phyloP scores from a whole-genome alignment of 2,329 filamentous ascomycete species.

The Zarea fungicola region DNA sequence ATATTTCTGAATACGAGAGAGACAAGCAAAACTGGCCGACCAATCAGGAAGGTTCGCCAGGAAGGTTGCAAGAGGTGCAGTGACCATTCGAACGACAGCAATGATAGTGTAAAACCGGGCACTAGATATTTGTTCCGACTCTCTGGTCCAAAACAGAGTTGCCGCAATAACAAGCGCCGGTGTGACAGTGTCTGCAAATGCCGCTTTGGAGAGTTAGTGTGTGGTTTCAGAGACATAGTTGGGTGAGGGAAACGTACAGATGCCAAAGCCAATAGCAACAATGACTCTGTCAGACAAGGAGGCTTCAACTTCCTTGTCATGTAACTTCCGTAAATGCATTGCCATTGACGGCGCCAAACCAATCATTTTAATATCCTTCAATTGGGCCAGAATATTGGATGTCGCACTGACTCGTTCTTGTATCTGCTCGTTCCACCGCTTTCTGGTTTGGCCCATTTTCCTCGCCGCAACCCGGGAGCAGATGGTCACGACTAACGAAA shows the following conservation, averaged over 20 bases:
- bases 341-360: background rate
- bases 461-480: background rate
- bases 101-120: background rate
- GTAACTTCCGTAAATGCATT: background rate
- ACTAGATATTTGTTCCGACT: background rate
- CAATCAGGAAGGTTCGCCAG: background rate
- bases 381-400: background rate
- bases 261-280: background rate
- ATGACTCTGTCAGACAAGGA: background rate
- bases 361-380: background rate
- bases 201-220: background rate
- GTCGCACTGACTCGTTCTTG: background rate
- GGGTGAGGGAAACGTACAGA: background rate
- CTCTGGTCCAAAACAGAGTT: constrained; percentile 4
- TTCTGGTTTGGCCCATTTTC: background rate
- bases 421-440: background rate
- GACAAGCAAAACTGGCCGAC: background rate
- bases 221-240: background rate
- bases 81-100: background rate
- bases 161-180: background rate
- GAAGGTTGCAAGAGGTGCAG: background rate
- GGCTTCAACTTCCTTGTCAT: background rate
- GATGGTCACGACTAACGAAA: background rate
- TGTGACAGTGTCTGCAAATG: background rate
- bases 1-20: background rate